Evolutionary conservation across 345 rosid genomes (phyloP), one percentile per base, ranked within the genome.

Genomic region (Jatropha curcas): DNA sequence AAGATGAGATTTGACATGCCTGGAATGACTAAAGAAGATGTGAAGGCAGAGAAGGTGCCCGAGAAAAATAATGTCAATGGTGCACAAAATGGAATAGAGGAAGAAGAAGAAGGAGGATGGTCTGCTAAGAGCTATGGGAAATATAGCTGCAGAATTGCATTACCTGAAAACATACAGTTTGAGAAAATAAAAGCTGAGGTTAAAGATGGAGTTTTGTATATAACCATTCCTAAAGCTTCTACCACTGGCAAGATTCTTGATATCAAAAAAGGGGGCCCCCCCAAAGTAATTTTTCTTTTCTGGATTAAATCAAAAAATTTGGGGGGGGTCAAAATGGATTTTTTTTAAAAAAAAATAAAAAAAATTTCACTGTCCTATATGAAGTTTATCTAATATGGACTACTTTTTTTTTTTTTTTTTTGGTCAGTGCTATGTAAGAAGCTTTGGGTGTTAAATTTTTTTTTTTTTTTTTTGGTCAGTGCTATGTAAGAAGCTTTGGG

Each of bases 1-100:
- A 86, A 78, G 74, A 81, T 87, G 87, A 84, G 94, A n/a, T 88
- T 89, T 22, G 90, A 83, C 82, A 83, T 90, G 91, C 90, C 89
- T 8, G 90, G 96, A 35, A 87, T 90, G 89, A 88, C 84, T 6
- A 88, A 78, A 67, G n/a, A n/a, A n/a, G n/a, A n/a, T n/a, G n/a
- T n/a, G n/a, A n/a, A n/a, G n/a, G n/a, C n/a, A n/a, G 87, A 86
- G 78, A 87, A 88, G 35, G 67, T 30, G n/a, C 45, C 79, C 5
- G 68, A 76, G 35, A 74, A 75, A 75, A 71, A 73, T 55, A 30
- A n/a, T n/a, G n/a, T n/a, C n/a, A n/a, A n/a, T n/a, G n/a, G n/a
- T n/a, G n/a, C n/a, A n/a, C n/a, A n/a, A n/a, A n/a, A n/a, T n/a
- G 28, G 3, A 51, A 53, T 1, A 75, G 48, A 39, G 11, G 77